Evolutionary conservation across 2,329 filamentous ascomycete species (phyloP).

Genomic region (Arachnomyces sp.): DNA sequence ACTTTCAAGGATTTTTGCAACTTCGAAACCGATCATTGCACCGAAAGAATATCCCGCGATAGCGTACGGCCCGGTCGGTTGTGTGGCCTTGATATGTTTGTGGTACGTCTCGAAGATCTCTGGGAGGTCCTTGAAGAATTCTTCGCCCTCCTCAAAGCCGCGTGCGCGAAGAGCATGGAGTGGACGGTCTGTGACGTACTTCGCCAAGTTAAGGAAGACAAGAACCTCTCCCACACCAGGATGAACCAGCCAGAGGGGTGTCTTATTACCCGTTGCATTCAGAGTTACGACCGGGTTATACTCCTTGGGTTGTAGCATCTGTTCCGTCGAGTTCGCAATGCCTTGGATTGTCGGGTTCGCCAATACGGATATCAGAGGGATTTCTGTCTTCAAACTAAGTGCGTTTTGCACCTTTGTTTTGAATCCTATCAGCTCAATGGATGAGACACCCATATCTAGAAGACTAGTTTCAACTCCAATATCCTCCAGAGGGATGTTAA

Average conservation of each 20-base stretch:
- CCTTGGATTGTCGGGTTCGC: constrained; percentile 23
- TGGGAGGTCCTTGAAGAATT: constrained; percentile 28
- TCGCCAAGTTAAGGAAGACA: constrained; percentile 28
- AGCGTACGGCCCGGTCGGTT: constrained; percentile 46
- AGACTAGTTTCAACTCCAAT: constrained; percentile 19
- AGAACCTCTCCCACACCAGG: constrained; percentile 34
- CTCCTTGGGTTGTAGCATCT: constrained; percentile 6
- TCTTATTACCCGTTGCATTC: constrained; percentile 17
- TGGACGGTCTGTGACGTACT: constrained; percentile 33
- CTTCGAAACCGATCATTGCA: constrained; percentile 44
- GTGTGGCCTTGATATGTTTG: constrained; percentile 31
- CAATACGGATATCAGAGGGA: constrained; percentile 33
- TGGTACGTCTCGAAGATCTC: constrained; percentile 38
- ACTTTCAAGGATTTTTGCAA: constrained; percentile 39
- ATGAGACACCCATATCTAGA: constrained; percentile 30
- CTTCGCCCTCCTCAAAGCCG: constrained; percentile 36
- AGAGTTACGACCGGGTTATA: constrained; percentile 29
- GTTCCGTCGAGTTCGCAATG: constrained; percentile 20
- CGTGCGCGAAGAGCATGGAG: constrained; percentile 42
- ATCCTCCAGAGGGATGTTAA: constrained; percentile 1
- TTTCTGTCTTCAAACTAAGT: constrained; percentile 22
- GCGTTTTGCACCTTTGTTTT: constrained; percentile 27
- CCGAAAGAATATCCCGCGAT: constrained; percentile 48
- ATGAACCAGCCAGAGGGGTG: constrained; percentile 30
- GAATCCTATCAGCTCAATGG: constrained; percentile 37